Evolutionary conservation across 306 rosid genomes (phyloP), one percentile per base, ranked within the genome.

Genomic region (Pterocarpus santalinus): DNA sequence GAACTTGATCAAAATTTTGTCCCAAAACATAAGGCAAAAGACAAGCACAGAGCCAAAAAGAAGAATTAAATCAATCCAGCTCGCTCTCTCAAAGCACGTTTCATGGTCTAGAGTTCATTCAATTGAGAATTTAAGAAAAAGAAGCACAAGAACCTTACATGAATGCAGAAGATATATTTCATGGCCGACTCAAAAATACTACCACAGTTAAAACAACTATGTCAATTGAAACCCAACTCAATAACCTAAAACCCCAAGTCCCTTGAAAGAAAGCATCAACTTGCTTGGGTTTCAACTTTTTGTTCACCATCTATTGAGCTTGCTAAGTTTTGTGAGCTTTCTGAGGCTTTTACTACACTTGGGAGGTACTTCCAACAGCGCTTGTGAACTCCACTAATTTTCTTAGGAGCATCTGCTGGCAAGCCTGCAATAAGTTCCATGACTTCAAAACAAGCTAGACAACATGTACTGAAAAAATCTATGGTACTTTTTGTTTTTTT

Each of bases 381-480:
- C 88, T 96, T 96, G 91, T 96, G 96, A 79, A 92, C 99, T 80
- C 99, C 99, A 68, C 99, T 92, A 35, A 96, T 89, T 83, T 93
- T 93, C 88, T 92, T 96, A 1, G 99, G 92, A 69, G 90, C 89
- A 65, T 86, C 92, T 5, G 90, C 97, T 11, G 85, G 91, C 84
- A 83, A 82, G 73, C 99, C 98, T 96, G 97, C 84, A 89, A 75
- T 51, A 78, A 73, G 69, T 83, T 65, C 71, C 10, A 52, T 55
- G 36, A 76, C 56, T 80, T 72, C 69, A 82, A 73, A 73, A 32
- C 73, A 75, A 8, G 69, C 73, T 77, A 49, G 33, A 52, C 11
- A 82, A 82, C 47, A 51, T 32, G 58, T 44, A 53, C 71, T 44
- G 60, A 72, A 49, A 55, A 76, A 3, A 16, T 17, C 28, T 44